Conservation (phyloP, 1,139 yeast genomes). For the Hemisphaericaspora xylanilytica region DNA sequence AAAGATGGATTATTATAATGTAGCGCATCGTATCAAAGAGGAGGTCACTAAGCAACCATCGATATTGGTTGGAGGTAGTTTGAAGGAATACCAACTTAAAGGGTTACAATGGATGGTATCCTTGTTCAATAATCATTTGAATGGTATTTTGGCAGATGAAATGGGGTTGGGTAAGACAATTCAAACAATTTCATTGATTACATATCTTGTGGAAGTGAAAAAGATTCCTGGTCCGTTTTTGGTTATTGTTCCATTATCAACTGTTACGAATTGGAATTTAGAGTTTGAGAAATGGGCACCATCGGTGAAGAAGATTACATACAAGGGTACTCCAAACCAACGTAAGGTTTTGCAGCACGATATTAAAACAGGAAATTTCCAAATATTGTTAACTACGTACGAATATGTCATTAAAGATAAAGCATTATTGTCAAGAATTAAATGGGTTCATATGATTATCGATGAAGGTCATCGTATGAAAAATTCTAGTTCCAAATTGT, state of each 20-base stretch:
- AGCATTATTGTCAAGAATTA: slow-evolving; percentile 61
- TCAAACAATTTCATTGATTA: slow-evolving; percentile 88
- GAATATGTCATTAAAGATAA: slow-evolving; percentile 77
- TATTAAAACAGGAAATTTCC: slow-evolving; percentile 66
- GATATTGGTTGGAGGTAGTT: slow-evolving; percentile 76
- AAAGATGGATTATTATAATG: slow-evolving; percentile 73
- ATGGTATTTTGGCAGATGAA: slow-evolving; percentile 96
- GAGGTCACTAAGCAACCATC: slow-evolving; percentile 63
- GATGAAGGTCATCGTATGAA: slow-evolving; percentile 92
- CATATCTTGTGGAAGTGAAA: slow-evolving; percentile 82
- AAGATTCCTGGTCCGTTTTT: slow-evolving; percentile 67
- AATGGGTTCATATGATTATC: slow-evolving; percentile 84
- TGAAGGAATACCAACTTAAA: slow-evolving; percentile 90
- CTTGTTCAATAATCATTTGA: slow-evolving; percentile 83
- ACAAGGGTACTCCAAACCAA: slow-evolving; percentile 72
- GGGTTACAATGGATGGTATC: slow-evolving; percentile 99
- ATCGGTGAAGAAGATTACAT: slow-evolving; percentile 59
- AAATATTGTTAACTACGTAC: slow-evolving; percentile 73
- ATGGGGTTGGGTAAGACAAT: slow-evolving; percentile 98
- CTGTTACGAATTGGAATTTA: slow-evolving; percentile 79
- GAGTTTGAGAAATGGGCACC: slow-evolving; percentile 93
- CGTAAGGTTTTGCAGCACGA: slow-evolving; percentile 64
- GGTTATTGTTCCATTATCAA: slow-evolving; percentile 80
- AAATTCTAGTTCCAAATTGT: slow-evolving; percentile 71
- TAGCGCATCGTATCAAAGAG: slow-evolving; percentile 73